These are phyloP conservation scores for Irpex lacteus DNA, from an alignment of 1,284 basidiomycete species.

Conservation along the genomic window DNA sequence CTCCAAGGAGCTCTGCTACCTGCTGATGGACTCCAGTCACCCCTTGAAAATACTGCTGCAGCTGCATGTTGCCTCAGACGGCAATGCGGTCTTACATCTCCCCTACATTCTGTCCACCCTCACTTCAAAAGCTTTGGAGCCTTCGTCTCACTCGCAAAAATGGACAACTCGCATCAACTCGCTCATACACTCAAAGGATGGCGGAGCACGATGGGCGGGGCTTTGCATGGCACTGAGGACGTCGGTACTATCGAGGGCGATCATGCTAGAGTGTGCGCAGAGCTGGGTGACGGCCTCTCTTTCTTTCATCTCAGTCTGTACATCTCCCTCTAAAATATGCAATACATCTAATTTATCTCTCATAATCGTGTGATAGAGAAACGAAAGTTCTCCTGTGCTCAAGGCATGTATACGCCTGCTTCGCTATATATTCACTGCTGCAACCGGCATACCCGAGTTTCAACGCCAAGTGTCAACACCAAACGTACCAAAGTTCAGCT, in stretches of 20 bases:
- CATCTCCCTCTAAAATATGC: slow-evolving; percentile 21
- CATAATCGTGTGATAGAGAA: slow-evolving; percentile 47
- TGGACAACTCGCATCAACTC: slow-evolving; percentile 70
- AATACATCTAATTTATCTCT: slow-evolving; percentile 12
- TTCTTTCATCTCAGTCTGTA: slow-evolving; percentile 65
- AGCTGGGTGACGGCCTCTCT: slow-evolving; percentile 64
- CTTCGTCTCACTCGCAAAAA: slow-evolving; percentile 67
- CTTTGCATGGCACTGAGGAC: slow-evolving; percentile 69
- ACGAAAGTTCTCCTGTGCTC: slow-evolving; percentile 54
- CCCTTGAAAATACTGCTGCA: slow-evolving; percentile 67
- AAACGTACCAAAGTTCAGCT: slow-evolving; percentile 66
- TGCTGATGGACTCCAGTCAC: slow-evolving; percentile 33
- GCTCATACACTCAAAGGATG: slow-evolving; percentile 69
- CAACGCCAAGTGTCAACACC: slow-evolving; percentile 73
- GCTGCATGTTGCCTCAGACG: slow-evolving; percentile 66
- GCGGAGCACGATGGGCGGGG: slow-evolving; percentile 72
- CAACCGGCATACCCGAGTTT: slow-evolving; percentile 64
- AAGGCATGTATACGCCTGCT: slow-evolving; percentile 64
- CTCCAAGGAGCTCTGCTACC: not conserved
- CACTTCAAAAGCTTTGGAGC: slow-evolving; percentile 44
- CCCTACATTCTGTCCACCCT: slow-evolving; percentile 56
- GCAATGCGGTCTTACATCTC: slow-evolving; percentile 52
- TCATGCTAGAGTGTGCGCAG: slow-evolving; percentile 69
- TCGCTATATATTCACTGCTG: slow-evolving; percentile 52
- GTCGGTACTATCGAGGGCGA: slow-evolving; percentile 47